Conservation (phyloP, 2,329 filamentous ascomycete genomes). For the Aspergillaceae sp. region DNA sequence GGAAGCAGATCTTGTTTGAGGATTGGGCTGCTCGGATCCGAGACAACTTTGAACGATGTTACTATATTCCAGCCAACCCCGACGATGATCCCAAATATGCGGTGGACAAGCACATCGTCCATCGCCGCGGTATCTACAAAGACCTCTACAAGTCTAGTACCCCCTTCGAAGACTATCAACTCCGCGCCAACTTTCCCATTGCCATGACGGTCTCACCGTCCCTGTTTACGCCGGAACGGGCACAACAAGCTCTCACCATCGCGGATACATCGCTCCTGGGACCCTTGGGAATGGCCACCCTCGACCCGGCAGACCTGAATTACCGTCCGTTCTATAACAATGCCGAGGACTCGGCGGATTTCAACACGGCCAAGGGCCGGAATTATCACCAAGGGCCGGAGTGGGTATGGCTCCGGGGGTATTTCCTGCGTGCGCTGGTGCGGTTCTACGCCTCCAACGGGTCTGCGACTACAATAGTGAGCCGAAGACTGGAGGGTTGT, state of each 20-base stretch:
- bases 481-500: conserved; percentile 69
- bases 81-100: conserved; percentile 69
- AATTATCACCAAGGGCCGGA: conserved; percentile 99
- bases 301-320: conserved; percentile 85
- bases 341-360: conserved; percentile 83
- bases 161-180: conserved; percentile 94
- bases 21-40: conserved; percentile 77
- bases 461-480: conserved; percentile 93
- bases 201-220: conserved; percentile 90
- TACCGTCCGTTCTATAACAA: conserved; percentile 95
- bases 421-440: conserved; percentile 83
- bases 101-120: conserved; percentile 68
- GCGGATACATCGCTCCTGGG: conserved; percentile 74
- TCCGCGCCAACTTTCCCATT: conserved; percentile 88
- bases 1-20: conserved; percentile 56
- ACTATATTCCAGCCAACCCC: conserved; percentile 66
- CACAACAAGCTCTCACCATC: conserved; percentile 63
- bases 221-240: conserved; percentile 73
- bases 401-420: conserved; percentile 96
- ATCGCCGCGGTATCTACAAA: conserved; percentile 95
- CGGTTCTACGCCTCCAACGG: conserved; percentile 51
- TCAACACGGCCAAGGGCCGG: conserved; percentile 82
- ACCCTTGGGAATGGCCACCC: conserved; percentile 88
- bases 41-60: conserved; percentile 82
- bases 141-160: conserved; percentile 90